These are phyloP conservation scores for Neonectria ditissima DNA, from an alignment of 2,329 filamentous ascomycete species.

Conservation along the genomic window DNA sequence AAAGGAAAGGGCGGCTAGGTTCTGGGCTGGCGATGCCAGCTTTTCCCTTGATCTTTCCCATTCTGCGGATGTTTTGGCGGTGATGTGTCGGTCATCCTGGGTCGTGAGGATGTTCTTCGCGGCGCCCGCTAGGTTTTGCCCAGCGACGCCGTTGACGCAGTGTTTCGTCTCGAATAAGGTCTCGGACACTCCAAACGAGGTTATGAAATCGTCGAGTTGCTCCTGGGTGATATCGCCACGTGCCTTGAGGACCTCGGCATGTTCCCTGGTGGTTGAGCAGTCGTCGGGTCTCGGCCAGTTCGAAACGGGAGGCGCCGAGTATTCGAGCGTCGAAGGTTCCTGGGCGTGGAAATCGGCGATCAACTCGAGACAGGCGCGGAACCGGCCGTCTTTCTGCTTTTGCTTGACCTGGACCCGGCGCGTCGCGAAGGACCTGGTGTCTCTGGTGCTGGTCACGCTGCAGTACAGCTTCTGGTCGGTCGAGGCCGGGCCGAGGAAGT, in stretches of 20 bases:
- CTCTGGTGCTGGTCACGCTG: conserved; percentile 52
- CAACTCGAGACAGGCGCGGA: conserved; percentile 56
- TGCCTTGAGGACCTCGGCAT: conserved; percentile 30
- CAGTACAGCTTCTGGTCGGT: conserved; percentile 53
- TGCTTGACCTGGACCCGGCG: conserved; percentile 60
- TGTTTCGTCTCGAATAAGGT: conserved; percentile 51
- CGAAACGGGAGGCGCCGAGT: conserved; percentile 51
- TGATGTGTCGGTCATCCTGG: conserved; percentile 47
- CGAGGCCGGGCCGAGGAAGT: conserved; percentile 60
- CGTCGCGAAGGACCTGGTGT: conserved; percentile 62
- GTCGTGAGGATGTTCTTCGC: conserved; percentile 55
- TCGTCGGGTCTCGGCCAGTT: conserved; percentile 47
- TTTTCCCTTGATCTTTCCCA: conserved; percentile 51
- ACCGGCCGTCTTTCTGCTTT: conserved; percentile 49
- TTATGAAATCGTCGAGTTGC: conserved; percentile 36
- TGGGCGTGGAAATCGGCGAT: conserved; percentile 60
- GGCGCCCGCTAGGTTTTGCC: conserved; percentile 57
- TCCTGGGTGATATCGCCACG: conserved; percentile 43
- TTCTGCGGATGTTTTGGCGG: conserved; percentile 54
- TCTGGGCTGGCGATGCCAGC: conserved; percentile 45
- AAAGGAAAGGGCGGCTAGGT: conserved; percentile 55
- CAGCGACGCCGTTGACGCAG: conserved; percentile 54
- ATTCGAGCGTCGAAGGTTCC: conserved; percentile 54
- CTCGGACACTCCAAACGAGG: conserved; percentile 46
- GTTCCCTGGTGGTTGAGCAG: conserved; percentile 31